phyloP scores from a whole-genome alignment of 2,329 filamentous ascomycete genomes.

The Cladosporium austrohemisphaericum region DNA sequence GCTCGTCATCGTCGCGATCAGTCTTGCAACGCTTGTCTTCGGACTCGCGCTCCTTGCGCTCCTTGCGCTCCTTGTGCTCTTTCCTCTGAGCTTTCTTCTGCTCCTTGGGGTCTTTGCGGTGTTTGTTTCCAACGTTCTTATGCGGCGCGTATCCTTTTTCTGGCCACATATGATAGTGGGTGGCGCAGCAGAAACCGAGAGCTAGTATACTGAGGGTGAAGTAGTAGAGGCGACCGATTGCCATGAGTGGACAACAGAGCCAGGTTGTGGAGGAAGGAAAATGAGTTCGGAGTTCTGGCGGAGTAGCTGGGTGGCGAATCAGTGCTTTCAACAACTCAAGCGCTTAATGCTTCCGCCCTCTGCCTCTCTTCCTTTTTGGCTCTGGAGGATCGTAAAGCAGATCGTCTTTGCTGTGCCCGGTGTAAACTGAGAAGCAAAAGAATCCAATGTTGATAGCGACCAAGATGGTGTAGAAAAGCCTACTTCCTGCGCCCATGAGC shows the following conservation, averaged over 20 bases:
- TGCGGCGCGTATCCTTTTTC: conserved; percentile 22
- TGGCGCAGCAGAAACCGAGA: conserved; percentile 21
- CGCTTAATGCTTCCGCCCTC: not conserved
- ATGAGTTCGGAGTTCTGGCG: too few species aligned
- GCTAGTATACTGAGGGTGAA: conserved; percentile 21
- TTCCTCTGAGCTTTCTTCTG: conserved; percentile 13
- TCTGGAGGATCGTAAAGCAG: not conserved
- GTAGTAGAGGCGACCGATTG: conserved; percentile 30
- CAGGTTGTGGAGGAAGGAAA: too few species aligned
- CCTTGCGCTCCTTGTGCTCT: conserved; percentile 15
- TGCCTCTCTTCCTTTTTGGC: not conserved
- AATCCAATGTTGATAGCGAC: not conserved
- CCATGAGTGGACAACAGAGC: too few species aligned
- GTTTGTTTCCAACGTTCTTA: conserved; percentile 22
- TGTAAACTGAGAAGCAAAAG: not conserved
- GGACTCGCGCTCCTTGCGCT: not conserved
- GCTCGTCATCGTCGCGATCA: not conserved
- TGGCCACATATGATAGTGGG: conserved; percentile 27
- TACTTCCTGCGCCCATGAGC: too few species aligned
- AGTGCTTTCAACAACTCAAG: too few species aligned
- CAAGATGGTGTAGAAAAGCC: not conserved
- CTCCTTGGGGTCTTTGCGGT: conserved; percentile 10
- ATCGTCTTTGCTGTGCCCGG: conserved; percentile 3
- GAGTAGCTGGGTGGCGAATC: too few species aligned
- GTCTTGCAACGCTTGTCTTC: not conserved